These are phyloP conservation scores for Pleomassaria siparia DNA, from an alignment of 2,329 filamentous ascomycete species.

Conservation along the genomic window DNA sequence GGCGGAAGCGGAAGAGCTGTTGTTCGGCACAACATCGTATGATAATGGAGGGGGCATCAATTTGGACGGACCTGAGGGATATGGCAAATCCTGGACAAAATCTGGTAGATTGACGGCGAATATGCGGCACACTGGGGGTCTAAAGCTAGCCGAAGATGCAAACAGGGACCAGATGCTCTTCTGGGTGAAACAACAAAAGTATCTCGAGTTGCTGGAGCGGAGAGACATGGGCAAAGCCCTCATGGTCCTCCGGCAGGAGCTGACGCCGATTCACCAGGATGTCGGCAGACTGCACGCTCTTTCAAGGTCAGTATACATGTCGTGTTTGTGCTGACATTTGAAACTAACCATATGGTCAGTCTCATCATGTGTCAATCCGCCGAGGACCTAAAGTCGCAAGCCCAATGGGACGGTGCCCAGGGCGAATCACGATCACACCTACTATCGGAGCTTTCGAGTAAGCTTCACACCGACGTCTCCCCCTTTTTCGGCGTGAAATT, in stretches of 20 bases:
- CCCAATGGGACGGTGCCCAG: conserved; percentile 80
- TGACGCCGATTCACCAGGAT: conserved; percentile 84
- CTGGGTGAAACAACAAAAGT: conserved; percentile 89
- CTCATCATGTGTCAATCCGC: conserved; percentile 84
- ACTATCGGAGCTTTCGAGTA: conserved; percentile 82
- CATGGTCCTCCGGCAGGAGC: conserved; percentile 79
- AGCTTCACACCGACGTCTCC: conserved; percentile 40
- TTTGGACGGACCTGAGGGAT: conserved; percentile 31
- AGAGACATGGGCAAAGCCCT: conserved; percentile 74
- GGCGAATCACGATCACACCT: conserved; percentile 73
- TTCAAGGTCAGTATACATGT: conserved; percentile 61
- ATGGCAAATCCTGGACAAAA: conserved; percentile 37
- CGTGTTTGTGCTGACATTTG: background rate
- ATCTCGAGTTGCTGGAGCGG: conserved; percentile 81
- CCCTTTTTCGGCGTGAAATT: background rate
- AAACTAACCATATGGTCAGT: conserved; percentile 50
- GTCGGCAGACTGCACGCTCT: conserved; percentile 76
- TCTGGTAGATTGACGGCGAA: conserved; percentile 23
- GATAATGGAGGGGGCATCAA: conserved; percentile 48
- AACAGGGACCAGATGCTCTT: conserved; percentile 83
- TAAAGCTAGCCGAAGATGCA: conserved; percentile 74
- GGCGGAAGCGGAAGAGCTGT: conserved; percentile 78
- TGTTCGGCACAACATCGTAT: conserved; percentile 59
- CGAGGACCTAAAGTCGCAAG: conserved; percentile 74
- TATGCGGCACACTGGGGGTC: conserved; percentile 51